Percentiles rank a stretch among this genome's conserved stretches.
Evolutionary conservation across 768 basidiomycete species (phyloP).

Genomic region (Russula sp.): DNA sequence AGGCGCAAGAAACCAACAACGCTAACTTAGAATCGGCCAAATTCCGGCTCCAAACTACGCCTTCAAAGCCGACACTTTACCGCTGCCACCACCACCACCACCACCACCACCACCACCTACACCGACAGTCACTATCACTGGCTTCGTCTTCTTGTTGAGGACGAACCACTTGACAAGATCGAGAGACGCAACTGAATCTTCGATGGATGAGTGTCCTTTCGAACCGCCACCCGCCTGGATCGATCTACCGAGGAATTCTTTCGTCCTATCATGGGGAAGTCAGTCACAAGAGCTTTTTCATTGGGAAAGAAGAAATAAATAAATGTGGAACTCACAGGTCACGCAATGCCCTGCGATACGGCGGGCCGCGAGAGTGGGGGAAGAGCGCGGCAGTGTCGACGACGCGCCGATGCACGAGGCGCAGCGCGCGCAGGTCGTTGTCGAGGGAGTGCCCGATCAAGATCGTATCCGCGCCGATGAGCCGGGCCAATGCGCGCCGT

Average conservation of each 20-base stretch:
- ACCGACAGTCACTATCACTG: neutral
- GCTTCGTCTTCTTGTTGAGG: constrained; percentile 45
- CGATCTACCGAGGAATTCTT: constrained; percentile 68
- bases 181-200: constrained; percentile 84
- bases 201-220: constrained; percentile 81
- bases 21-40: neutral
- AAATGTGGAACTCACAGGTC: constrained; percentile 51
- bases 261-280: constrained; percentile 44
- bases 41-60: neutral
- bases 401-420: constrained; percentile 77
- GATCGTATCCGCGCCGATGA: constrained; percentile 76
- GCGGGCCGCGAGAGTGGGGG: constrained; percentile 71
- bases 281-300: constrained; percentile 6
- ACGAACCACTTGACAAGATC: constrained; percentile 84
- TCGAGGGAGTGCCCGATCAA: constrained; percentile 88
- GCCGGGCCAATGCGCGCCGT: constrained; percentile 55
- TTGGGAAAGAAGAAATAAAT: neutral
- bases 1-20: neutral
- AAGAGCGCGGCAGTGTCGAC: constrained; percentile 87
- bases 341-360: constrained; percentile 71
- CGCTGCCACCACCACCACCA: neutral
- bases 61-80: neutral
- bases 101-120: neutral
- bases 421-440: constrained; percentile 86
- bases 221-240: constrained; percentile 77